These are phyloP conservation scores for Escallonia herrerae DNA, from an alignment of 129 eudicot genomes.

Conservation along the genomic window DNA sequence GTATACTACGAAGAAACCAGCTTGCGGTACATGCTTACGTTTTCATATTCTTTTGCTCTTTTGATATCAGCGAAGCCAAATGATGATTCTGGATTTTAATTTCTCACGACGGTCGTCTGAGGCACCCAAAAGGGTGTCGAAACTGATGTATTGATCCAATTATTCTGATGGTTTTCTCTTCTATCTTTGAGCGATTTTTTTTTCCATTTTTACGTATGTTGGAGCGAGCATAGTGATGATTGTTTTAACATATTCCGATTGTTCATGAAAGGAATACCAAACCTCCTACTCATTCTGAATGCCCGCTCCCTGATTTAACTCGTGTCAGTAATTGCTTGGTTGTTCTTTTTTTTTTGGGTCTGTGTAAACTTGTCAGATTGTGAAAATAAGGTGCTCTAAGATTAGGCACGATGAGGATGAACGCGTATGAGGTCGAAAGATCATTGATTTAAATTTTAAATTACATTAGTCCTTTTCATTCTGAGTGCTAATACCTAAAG, in stretches of 20 bases:
- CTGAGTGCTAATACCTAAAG: slow-evolving; percentile 18
- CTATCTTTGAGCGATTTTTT: neutral
- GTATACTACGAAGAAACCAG: no score
- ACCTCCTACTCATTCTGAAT: slow-evolving; percentile 74
- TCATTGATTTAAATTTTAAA: slow-evolving; percentile 11
- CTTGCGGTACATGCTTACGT: no score
- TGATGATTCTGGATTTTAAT: slow-evolving; percentile 34
- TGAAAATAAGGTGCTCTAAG: neutral
- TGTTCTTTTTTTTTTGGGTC: no score
- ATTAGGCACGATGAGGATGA: slow-evolving; percentile 26
- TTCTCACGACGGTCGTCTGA: slow-evolving; percentile 81
- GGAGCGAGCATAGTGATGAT: slow-evolving; percentile 34
- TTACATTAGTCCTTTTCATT: slow-evolving; percentile 26
- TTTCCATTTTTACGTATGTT: neutral
- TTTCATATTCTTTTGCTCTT: no score
- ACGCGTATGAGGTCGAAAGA: slow-evolving; percentile 21
- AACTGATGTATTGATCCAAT: slow-evolving; percentile 38
- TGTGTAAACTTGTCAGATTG: no score
- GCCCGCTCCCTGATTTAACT: slow-evolving; percentile 1
- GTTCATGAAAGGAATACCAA: slow-evolving; percentile 38
- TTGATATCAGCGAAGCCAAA: slow-evolving; percentile 1
- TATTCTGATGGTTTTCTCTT: slow-evolving; percentile 35
- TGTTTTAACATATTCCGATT: slow-evolving; percentile 27
- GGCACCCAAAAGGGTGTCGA: neutral
- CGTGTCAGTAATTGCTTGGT: no score